These are phyloP conservation scores for Suillus decipiens DNA, from an alignment of 768 basidiomycete genomes.

Conservation along the genomic window DNA sequence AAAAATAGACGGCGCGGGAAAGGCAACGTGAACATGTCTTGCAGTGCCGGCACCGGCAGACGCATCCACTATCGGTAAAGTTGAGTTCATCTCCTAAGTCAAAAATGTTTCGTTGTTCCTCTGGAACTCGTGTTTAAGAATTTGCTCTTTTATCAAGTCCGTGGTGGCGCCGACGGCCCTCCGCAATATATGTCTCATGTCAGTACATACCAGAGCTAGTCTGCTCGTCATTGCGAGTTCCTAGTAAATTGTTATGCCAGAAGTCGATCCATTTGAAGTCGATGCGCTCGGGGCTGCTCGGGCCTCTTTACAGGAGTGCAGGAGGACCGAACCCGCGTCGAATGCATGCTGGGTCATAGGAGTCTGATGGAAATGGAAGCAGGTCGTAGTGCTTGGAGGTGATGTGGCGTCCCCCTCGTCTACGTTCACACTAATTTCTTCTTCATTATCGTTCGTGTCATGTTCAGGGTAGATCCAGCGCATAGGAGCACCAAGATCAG, in stretches of 20 bases:
- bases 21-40: constrained; percentile 12
- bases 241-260: constrained; percentile 17
- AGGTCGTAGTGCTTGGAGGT: not conserved
- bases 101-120: constrained; percentile 20
- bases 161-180: constrained; percentile 24
- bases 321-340: constrained; percentile 33
- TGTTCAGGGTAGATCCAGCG: constrained; percentile 15
- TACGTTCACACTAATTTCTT: constrained; percentile 12
- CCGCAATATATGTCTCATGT: constrained; percentile 21
- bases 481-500: constrained; percentile 14
- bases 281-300: constrained; percentile 28
- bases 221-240: constrained; percentile 16
- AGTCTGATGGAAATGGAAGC: constrained; percentile 22
- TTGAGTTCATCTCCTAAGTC: constrained; percentile 6
- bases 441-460: constrained; percentile 12
- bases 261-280: constrained; percentile 30
- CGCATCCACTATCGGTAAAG: constrained; percentile 18
- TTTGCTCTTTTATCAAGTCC: constrained; percentile 18
- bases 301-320: constrained; percentile 31
- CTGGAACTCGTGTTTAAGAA: constrained; percentile 6
- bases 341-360: constrained; percentile 23
- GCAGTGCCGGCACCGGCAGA: constrained; percentile 1
- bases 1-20: constrained; percentile 13
- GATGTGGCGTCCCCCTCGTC: constrained; percentile 20
- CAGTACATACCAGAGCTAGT: not conserved